Evolutionary conservation across 2,329 filamentous ascomycete species (phyloP), one percentile per base, ranked within the genome.

Genomic region (Epicoccum sorghinum): DNA sequence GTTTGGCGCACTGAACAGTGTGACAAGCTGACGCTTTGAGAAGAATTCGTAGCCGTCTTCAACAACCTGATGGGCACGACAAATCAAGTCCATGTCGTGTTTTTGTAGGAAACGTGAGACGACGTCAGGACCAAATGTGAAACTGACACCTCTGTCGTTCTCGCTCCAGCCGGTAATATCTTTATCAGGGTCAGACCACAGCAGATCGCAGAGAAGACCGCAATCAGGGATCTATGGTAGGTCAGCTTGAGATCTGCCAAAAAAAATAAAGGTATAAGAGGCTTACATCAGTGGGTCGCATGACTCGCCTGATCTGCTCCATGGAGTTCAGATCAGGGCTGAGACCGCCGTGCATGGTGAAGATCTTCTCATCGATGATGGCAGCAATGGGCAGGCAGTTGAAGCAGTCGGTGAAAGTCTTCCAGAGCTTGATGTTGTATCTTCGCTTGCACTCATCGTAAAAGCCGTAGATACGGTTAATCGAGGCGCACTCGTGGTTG

Each of bases 31-130:
- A 68, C 95, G 89, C 82, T 98, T 98, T 58, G 92, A 96, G 83
- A 99, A 99, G 83, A 99, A 99, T 78, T 99, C 95, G 80, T 99
- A 99, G 52, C 95, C 95, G 70, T 99, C 95, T 79, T 99, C 95
- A 52, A 99, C 95, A 61, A 98, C 95, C 79, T 98, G 93, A 79
- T 99, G 95, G 62, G 95, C 95, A 78, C 95, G 91, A 80, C 95
- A 99, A 77, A 99, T 98, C 72, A 99, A 84, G 72, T 99, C 95
- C 93, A 99, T 98, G 80, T 99, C 95, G 77, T 98, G 95, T 81
- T 98, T 98, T 80, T 97, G 93, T 59, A 99, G 79, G 85, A 99
- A 99, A 61, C 93, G 88, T 46, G 93, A 96, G 36, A 99, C 93
- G 22, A 99, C 95, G 69, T 99, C 93, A 18, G 93, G 93, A 4